Conservation (phyloP, 495 filamentous ascomycete genomes). For the Penicillium bialowiezense region DNA sequence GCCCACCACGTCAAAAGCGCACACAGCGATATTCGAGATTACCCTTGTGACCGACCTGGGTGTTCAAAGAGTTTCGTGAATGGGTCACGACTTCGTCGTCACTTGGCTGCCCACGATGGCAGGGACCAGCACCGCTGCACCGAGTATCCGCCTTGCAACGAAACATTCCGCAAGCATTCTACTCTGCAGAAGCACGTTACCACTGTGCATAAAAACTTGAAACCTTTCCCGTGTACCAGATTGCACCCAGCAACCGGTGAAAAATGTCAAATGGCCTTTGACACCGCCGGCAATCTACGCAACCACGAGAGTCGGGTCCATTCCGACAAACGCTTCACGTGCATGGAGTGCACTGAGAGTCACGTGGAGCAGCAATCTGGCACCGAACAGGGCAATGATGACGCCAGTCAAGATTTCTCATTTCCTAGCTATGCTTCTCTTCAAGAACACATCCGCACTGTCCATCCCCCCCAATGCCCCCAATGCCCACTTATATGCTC, state of each 20-base stretch:
- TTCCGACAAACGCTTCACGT: conserved; percentile 65
- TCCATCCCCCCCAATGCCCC: conserved; percentile 71
- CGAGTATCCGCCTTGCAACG: conserved; percentile 68
- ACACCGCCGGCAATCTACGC: conserved; percentile 63
- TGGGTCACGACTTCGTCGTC: conserved; percentile 65
- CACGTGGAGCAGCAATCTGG: conserved; percentile 21
- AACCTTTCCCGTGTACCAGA: conserved; percentile 64
- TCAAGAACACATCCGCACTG: conserved; percentile 64
- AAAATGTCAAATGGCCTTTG: conserved; percentile 66
- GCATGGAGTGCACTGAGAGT: conserved; percentile 58
- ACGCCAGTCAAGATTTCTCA: conserved; percentile 31
- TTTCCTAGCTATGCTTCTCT: conserved; percentile 72
- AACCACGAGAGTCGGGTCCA: conserved; percentile 71
- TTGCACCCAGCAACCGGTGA: conserved; percentile 54
- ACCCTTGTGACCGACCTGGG: conserved; percentile 64
- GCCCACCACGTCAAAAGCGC: conserved; percentile 77
- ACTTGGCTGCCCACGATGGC: conserved; percentile 65
- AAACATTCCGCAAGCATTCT: conserved; percentile 82
- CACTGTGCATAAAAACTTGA: conserved; percentile 62
- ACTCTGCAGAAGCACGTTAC: conserved; percentile 82
- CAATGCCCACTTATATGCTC: conserved; percentile 66
- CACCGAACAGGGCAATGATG: conserved; percentile 8
- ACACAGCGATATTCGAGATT: conserved; percentile 69
- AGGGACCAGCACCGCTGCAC: conserved; percentile 68
- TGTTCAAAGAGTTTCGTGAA: conserved; percentile 83